Percentiles rank a stretch among this genome's conserved stretches.
Conservation (phyloP, 495 filamentous ascomycete species). For the Halenospora varia region DNA sequence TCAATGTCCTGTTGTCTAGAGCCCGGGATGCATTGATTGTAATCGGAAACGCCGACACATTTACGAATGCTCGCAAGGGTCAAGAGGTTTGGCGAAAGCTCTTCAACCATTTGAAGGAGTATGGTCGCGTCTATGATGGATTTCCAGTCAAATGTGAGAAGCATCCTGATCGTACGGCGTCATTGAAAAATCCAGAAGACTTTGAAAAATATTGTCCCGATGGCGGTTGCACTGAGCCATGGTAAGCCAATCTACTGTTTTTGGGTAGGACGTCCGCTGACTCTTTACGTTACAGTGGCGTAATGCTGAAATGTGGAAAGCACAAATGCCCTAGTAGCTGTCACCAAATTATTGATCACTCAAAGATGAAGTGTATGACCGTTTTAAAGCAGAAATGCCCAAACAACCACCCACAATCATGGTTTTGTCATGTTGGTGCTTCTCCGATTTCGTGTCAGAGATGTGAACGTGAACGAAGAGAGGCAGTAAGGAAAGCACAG, state of each 20-base stretch:
- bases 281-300: slow-evolving; percentile 36
- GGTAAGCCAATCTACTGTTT: slow-evolving; percentile 41
- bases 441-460: slow-evolving; percentile 34
- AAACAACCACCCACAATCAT: slow-evolving; percentile 43
- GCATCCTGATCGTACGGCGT: slow-evolving; percentile 49
- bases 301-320: slow-evolving; percentile 53
- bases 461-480: slow-evolving; percentile 49
- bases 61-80: slow-evolving; percentile 59
- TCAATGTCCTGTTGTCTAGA: slow-evolving; percentile 71
- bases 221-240: slow-evolving; percentile 66
- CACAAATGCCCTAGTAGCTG: slow-evolving; percentile 61
- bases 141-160: slow-evolving; percentile 65
- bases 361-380: slow-evolving; percentile 52
- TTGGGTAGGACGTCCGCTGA: neutral
- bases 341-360: slow-evolving; percentile 64
- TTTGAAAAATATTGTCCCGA: slow-evolving; percentile 64
- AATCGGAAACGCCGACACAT: slow-evolving; percentile 68
- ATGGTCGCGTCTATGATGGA: slow-evolving; percentile 61
- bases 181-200: slow-evolving; percentile 44
- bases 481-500: slow-evolving; percentile 37
- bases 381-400: slow-evolving; percentile 45
- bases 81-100: slow-evolving; percentile 53
- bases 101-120: slow-evolving; percentile 50
- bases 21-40: slow-evolving; percentile 65
- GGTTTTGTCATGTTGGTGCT: slow-evolving; percentile 34